These are phyloP conservation scores for Salix caprea DNA, from an alignment of 345 rosid species.

Conservation along the genomic window DNA sequence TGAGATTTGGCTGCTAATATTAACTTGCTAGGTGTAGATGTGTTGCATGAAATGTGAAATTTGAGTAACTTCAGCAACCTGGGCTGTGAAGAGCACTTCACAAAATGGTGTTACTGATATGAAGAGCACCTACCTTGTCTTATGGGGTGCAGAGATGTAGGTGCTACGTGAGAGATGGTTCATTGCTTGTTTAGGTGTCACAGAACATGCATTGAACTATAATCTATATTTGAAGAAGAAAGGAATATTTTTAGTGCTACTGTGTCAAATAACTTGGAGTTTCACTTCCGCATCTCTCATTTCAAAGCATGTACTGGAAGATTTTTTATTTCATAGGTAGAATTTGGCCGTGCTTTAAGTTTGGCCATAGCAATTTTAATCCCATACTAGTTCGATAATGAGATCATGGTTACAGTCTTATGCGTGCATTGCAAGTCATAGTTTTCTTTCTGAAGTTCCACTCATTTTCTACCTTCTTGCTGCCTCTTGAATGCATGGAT, in stretches of 20 bases:
- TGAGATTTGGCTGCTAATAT: not conserved
- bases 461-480: not conserved
- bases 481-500: not conserved
- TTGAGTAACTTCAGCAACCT: not conserved
- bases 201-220: not conserved
- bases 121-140: not conserved
- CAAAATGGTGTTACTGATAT: not conserved
- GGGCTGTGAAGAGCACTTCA: not conserved
- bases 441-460: not conserved
- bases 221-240: not conserved
- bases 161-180: not conserved
- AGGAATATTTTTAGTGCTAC: not conserved
- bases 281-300: not conserved
- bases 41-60: not conserved
- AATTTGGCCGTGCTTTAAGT: not conserved
- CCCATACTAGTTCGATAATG: not conserved
- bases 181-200: not conserved
- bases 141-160: not conserved
- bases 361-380: not conserved
- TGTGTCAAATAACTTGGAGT: constrained; percentile 2
- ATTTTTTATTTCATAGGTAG: not conserved
- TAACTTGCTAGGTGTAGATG: not conserved
- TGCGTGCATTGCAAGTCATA: not conserved
- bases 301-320: not conserved
- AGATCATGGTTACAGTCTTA: not conserved